Conservation (phyloP, 345 rosid genomes). For the Citrus cavaleriei region DNA sequence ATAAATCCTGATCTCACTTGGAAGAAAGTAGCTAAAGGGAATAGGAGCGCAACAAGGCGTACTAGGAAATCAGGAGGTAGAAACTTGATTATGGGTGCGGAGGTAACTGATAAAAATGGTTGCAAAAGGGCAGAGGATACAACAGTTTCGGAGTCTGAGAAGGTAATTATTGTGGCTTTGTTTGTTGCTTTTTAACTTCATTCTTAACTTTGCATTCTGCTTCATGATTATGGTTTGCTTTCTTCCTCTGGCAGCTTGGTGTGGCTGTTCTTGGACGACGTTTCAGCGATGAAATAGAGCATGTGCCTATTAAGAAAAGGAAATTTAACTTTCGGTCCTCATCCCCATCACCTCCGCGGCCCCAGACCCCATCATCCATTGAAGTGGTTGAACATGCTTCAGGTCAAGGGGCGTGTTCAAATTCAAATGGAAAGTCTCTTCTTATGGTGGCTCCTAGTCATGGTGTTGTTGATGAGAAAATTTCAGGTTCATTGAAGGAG, state of each 20-base stretch:
- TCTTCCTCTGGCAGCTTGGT: constrained; percentile 38
- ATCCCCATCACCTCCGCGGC: constrained; percentile 17
- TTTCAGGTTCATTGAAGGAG: constrained; percentile 10
- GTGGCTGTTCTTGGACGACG: constrained; percentile 50
- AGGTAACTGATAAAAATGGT: constrained; percentile 20
- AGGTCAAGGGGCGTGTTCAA: constrained; percentile 2
- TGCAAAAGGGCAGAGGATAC: constrained; percentile 7
- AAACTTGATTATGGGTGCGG: constrained; percentile 17
- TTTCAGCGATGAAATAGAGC: constrained; percentile 40
- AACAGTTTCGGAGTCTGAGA: constrained; percentile 42
- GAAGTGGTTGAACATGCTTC: constrained; percentile 21
- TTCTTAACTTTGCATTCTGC: not conserved
- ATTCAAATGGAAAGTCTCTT: not conserved
- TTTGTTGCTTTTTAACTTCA: constrained; percentile 3
- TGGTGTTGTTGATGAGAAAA: constrained; percentile 11
- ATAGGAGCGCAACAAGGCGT: constrained; percentile 39
- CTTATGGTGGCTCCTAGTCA: constrained; percentile 1
- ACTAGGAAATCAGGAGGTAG: constrained; percentile 28
- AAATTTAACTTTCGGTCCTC: constrained; percentile 27
- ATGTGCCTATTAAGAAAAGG: constrained; percentile 54
- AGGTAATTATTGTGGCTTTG: constrained; percentile 30
- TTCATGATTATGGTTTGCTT: not conserved
- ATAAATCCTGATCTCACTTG: constrained; percentile 47
- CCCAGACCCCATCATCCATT: constrained; percentile 3
- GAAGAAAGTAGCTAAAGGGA: constrained; percentile 51